Evolutionary conservation across 2,329 filamentous ascomycete genomes (phyloP), one percentile per base, ranked within the genome.

Genomic region (Paramyrothecium sp.): DNA sequence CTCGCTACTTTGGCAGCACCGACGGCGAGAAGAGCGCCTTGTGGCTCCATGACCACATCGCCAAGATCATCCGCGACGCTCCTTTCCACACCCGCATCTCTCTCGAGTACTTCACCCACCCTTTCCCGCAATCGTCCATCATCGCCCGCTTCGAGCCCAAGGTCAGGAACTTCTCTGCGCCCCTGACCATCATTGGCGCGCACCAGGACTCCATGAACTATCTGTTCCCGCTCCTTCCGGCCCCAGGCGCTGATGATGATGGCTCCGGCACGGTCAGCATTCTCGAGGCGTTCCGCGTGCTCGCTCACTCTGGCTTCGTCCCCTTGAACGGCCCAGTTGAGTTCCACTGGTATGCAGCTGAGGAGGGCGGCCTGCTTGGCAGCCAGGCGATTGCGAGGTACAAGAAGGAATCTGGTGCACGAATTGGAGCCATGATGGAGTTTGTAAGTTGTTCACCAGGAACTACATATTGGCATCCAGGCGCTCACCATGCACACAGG

Each of bases 311-410:
- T 23, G 71, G 71, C 0, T 74, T 62, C 53, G 60, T 67, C 19
- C 72, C 72, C 3, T 56, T 64, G 26, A 63, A 71, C 8, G 71
- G 71, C 0, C 71, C 87, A 0, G 73, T 92, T 54, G 89, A 91
- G 72, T 91, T 91, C 70, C 88, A 90, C 70, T 92, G 89, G 89
- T 92, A 91, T 73, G 87, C 84, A n/a, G 89, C 89, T 1, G 89
- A 92, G 68, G 89, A 92, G 68, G 89, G 87, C 17, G 89, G 89
- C 12, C 79, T 92, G 54, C 67, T 78, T 7, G 75, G 75, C 23
- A 88, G 85, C 51, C 87, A 90, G 67, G 87, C 85, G 10, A 84
- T 91, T 66, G 91, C 90, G 71, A 79, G 81, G 49, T 77, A 82
- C 16, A 91, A 91, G 71, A 82, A 85, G 69, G 82, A 84, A 64